phyloP scores from a whole-genome alignment of 495 filamentous ascomycete genomes.

The Clohesyomyces aquaticus region DNA sequence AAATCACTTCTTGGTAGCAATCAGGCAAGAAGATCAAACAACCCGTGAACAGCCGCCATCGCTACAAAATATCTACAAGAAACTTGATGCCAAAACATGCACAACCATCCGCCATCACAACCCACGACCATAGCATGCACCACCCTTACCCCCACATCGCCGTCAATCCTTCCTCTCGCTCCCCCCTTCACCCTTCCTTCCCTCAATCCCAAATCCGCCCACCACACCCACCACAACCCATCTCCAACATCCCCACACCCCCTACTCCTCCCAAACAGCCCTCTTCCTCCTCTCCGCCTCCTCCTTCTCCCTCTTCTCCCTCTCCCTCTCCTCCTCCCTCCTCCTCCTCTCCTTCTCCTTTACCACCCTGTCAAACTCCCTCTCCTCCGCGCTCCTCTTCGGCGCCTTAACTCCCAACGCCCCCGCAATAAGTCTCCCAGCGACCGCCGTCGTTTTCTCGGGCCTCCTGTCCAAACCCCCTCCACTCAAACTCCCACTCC shows the following conservation, averaged over 20 bases:
- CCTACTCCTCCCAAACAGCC: conserved; percentile 82
- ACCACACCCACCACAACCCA: not conserved
- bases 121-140: no score
- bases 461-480: conserved; percentile 59
- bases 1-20: no score
- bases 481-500: conserved; percentile 30
- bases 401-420: conserved; percentile 82
- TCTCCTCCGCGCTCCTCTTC: conserved; percentile 83
- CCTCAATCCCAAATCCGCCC: not conserved
- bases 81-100: no score
- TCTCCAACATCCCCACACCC: not conserved
- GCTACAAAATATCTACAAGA: no score
- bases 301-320: conserved; percentile 62
- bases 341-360: conserved; percentile 84
- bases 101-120: no score
- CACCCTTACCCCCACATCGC: no score
- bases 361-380: conserved; percentile 79
- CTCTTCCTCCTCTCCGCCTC: conserved; percentile 72
- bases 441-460: conserved; percentile 91
- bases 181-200: not conserved
- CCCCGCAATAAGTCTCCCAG: conserved; percentile 85
- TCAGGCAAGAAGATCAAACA: no score
- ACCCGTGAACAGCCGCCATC: no score
- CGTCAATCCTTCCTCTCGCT: no score
- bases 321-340: conserved; percentile 72